Conservation (phyloP, 148 eudicot genomes). For the Rhododendron ovatum region DNA sequence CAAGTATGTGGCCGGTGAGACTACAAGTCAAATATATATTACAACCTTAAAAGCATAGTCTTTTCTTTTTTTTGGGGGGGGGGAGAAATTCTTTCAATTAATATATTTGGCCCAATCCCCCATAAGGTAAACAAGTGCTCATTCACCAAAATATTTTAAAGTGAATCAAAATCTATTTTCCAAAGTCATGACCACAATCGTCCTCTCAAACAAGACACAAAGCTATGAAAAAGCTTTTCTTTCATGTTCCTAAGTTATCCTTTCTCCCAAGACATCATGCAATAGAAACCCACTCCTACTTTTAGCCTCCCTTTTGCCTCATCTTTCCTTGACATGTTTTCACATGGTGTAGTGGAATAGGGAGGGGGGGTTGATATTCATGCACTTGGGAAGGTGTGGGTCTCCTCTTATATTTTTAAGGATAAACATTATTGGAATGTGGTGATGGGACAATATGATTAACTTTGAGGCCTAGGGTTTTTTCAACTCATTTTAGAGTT, state of each 20-base stretch:
- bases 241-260: constrained; percentile 10
- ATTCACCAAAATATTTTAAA: constrained; percentile 5
- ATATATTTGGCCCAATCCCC: background rate
- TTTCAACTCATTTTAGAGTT: constrained; percentile 17
- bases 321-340: constrained; percentile 49
- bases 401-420: background rate
- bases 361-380: constrained; percentile 11
- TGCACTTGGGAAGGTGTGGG: constrained; percentile 27
- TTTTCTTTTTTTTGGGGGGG: no score
- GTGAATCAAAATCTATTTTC: background rate
- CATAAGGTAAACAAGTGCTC: background rate
- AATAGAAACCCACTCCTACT: constrained; percentile 16
- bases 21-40: background rate
- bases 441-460: constrained; percentile 33
- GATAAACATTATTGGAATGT: constrained; percentile 26
- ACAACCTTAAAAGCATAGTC: background rate
- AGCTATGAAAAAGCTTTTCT: constrained; percentile 1
- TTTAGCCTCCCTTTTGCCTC: constrained; percentile 49
- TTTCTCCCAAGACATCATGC: constrained; percentile 15
- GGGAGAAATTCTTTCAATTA: background rate
- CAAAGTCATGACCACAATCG: constrained; percentile 6
- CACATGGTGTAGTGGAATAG: constrained; percentile 17
- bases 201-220: constrained; percentile 12
- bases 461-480: constrained; percentile 12
- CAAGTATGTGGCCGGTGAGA: background rate